Evolutionary conservation across 768 basidiomycete genomes (phyloP).

Genomic region (Psilocybe sp.): DNA sequence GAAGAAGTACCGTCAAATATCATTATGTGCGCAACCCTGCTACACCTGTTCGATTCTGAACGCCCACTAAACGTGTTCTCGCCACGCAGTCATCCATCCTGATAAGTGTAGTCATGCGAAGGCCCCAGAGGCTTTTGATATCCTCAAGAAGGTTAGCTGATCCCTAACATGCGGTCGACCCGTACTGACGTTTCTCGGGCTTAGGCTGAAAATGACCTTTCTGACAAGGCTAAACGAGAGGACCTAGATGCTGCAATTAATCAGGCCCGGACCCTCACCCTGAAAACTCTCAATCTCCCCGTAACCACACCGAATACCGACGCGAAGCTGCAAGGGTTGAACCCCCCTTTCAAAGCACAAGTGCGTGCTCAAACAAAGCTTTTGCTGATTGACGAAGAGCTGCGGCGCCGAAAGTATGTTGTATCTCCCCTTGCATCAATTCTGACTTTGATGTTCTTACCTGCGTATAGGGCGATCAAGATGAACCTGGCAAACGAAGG

Average conservation of each 20-base stretch:
- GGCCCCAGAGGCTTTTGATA: constrained; percentile 90
- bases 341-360: constrained; percentile 65
- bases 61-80: constrained; percentile 2
- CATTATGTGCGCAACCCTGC: constrained; percentile 60
- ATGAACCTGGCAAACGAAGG: constrained; percentile 92
- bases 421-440: neutral
- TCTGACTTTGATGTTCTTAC: neutral
- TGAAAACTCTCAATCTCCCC: constrained; percentile 64
- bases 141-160: constrained; percentile 79
- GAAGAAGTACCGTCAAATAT: constrained; percentile 82
- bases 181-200: neutral
- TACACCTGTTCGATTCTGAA: constrained; percentile 1
- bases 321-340: constrained; percentile 48
- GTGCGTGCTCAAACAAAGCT: constrained; percentile 76
- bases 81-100: constrained; percentile 85
- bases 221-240: constrained; percentile 74
- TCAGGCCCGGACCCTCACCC: constrained; percentile 66
- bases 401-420: constrained; percentile 77
- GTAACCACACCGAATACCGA: constrained; percentile 57
- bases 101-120: constrained; percentile 91
- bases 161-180: too few species aligned
- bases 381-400: constrained; percentile 85
- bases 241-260: constrained; percentile 79
- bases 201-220: constrained; percentile 83
- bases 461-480: constrained; percentile 66